Conservation (phyloP, 2,329 filamentous ascomycete genomes). For the Hypoxylon sp. region DNA sequence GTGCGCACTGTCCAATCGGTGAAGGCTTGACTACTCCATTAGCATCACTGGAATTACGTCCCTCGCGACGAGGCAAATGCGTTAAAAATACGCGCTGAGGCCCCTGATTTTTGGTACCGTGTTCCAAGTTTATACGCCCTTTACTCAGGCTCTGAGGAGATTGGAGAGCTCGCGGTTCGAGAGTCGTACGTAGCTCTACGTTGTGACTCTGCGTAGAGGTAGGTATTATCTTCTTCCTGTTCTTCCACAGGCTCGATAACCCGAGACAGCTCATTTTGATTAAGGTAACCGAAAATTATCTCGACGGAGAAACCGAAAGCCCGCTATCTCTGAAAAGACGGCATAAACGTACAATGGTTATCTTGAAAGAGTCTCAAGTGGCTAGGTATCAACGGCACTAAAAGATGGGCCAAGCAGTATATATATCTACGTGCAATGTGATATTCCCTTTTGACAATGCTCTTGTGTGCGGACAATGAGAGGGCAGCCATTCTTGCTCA, state of each 20-base stretch:
- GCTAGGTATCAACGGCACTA: background rate
- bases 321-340: conserved; percentile 14
- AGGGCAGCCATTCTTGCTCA: background rate
- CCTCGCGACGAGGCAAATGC: background rate
- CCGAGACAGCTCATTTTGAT: conserved; percentile 12
- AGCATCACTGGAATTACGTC: background rate
- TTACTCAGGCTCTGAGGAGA: background rate
- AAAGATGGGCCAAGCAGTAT: background rate
- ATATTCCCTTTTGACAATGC: conserved; percentile 9
- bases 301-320: background rate
- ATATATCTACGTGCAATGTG: conserved; percentile 5
- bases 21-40: background rate
- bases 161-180: background rate
- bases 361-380: background rate
- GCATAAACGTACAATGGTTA: background rate
- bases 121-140: background rate
- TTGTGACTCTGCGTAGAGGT: background rate
- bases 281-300: background rate
- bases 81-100: background rate
- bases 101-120: background rate
- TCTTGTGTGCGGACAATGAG: conserved; percentile 20
- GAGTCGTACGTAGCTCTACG: background rate
- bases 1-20: background rate
- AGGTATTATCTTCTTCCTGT: background rate
- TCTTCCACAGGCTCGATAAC: conserved; percentile 2